phyloP scores from a whole-genome alignment of 306 rosid species.

The Quercus variabilis region DNA sequence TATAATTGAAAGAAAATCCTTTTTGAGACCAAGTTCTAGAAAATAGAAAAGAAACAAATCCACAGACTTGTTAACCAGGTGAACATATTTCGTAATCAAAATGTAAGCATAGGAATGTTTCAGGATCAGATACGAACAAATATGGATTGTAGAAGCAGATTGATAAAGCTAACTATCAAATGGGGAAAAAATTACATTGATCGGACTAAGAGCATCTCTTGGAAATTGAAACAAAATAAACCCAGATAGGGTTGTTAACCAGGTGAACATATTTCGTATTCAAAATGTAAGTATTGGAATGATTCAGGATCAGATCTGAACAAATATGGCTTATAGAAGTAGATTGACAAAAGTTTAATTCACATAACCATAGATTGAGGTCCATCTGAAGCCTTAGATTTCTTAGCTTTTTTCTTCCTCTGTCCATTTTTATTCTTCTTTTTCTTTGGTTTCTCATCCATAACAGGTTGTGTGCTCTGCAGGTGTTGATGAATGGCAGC shows the following conservation, averaged over 20 bases:
- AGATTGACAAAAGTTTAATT: neutral
- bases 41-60: no score
- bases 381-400: constrained; percentile 38
- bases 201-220: neutral
- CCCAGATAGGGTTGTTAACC: neutral
- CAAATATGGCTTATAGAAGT: constrained; percentile 10
- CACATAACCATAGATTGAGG: constrained; percentile 57
- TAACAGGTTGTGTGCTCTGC: constrained; percentile 54
- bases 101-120: constrained; percentile 11
- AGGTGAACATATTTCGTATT: constrained; percentile 6
- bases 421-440: constrained; percentile 59
- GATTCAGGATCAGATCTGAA: neutral
- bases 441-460: constrained; percentile 55
- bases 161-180: neutral
- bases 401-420: constrained; percentile 55
- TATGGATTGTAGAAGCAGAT: constrained; percentile 9
- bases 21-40: no score
- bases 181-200: neutral
- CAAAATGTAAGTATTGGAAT: constrained; percentile 12
- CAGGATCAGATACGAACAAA: neutral
- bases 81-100: constrained; percentile 4
- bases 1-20: neutral
- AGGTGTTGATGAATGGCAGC: constrained; percentile 55
- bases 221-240: neutral
- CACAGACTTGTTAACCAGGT: constrained; percentile 2